Evolutionary conservation across 2,329 filamentous ascomycete species (phyloP).

Genomic region (Claviceps lovelessii): DNA sequence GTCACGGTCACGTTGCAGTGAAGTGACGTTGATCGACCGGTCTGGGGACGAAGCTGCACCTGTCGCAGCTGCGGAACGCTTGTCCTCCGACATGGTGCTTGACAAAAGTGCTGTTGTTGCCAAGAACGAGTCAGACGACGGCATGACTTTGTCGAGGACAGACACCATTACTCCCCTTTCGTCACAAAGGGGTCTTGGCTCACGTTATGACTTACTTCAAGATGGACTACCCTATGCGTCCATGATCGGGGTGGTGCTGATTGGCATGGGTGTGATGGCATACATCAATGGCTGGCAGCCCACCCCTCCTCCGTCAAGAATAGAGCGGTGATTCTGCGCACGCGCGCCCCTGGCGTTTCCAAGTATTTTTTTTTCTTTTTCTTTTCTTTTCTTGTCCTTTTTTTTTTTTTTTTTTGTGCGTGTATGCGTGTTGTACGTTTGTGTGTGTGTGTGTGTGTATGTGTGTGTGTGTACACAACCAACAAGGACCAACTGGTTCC

Average conservation of each 20-base stretch:
- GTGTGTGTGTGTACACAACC: not conserved
- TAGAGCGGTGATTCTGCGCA: slow-evolving; percentile 16
- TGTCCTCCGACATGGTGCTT: not conserved
- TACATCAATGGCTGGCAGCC: slow-evolving; percentile 71
- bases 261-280: slow-evolving; percentile 74
- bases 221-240: slow-evolving; percentile 61
- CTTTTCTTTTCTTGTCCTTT: not conserved
- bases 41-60: not conserved
- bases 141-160: slow-evolving; percentile 30
- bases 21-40: slow-evolving; percentile 5
- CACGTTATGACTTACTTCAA: slow-evolving; percentile 29
- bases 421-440: too few species aligned
- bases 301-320: slow-evolving; percentile 16
- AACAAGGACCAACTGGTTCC: not conserved
- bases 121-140: slow-evolving; percentile 23
- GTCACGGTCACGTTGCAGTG: slow-evolving; percentile 13
- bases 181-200: slow-evolving; percentile 24
- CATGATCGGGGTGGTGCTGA: slow-evolving; percentile 66
- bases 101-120: slow-evolving; percentile 11
- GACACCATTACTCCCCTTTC: slow-evolving; percentile 35
- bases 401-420: too few species aligned
- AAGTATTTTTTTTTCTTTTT: not conserved
- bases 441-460: too few species aligned
- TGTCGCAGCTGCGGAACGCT: not conserved
- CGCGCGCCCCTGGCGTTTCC: not conserved